Evolutionary conservation across 129 eudicot genomes (phyloP).

Genomic region (Flaveria sonorensis): DNA sequence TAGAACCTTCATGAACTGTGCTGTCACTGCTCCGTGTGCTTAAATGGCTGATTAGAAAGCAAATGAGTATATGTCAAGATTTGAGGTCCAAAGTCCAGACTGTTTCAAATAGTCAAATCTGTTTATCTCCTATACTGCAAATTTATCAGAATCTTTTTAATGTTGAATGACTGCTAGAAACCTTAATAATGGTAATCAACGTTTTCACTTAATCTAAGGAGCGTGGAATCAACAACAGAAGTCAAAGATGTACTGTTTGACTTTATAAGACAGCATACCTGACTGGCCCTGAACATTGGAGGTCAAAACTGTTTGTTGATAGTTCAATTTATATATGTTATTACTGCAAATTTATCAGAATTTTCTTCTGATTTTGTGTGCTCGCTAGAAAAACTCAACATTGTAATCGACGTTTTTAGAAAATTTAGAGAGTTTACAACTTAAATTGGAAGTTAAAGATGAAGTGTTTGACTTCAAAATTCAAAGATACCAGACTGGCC

Average conservation of each 20-base stretch:
- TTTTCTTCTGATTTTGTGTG: not conserved
- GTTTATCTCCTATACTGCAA: not conserved
- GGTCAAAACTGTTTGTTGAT: too few relatives aligned
- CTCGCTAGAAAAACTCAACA: not conserved
- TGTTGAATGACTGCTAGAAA: not conserved
- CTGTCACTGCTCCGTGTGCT: conserved; percentile 33
- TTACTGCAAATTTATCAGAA: not conserved
- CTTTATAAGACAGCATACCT: conserved; percentile 1
- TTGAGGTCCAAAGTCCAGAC: not conserved
- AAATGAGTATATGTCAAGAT: not conserved
- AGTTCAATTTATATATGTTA: too few relatives aligned
- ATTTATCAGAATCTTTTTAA: not conserved
- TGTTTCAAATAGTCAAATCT: not conserved
- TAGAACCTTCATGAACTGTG: conserved; percentile 32
- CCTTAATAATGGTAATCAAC: not conserved
- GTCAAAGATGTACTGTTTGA: conserved; percentile 15
- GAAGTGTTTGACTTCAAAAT: not conserved
- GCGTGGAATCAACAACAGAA: not conserved
- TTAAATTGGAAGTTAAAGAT: not conserved
- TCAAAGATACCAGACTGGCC: not conserved
- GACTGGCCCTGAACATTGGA: not conserved
- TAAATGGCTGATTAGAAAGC: conserved; percentile 7
- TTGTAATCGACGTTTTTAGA: not conserved
- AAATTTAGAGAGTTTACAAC: not conserved
- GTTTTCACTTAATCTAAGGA: conserved; percentile 12